Evolutionary conservation across 2,329 filamentous ascomycete genomes (phyloP), one percentile per base, ranked within the genome.

Genomic region (Calonectria honghensis): DNA sequence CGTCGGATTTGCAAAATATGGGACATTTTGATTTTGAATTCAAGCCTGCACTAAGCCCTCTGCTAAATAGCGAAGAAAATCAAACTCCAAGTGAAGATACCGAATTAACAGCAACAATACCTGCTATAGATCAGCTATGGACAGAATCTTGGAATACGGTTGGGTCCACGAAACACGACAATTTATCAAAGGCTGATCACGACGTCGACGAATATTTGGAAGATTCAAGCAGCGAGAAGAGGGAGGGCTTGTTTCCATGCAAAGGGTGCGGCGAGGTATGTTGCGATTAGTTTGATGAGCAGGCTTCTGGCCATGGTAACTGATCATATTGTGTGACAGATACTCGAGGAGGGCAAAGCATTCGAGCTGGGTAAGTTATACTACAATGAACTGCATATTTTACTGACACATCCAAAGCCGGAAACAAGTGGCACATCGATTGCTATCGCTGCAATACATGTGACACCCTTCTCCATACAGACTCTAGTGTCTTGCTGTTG

Each of bases 381-480:
- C 10, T 32, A 6, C 32, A 10, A 10, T 32, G 32, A 10, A 32
- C 6, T 51, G 29, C 4, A 20, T 20, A 51, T 7, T 13, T 13
- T 29, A 10, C 37, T 16, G 4, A 39, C 13, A 51, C 14, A 51
- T 63, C 52, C 45, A 72, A 80, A 98, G 96, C 96, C 85, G 96
- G 96, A 77, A 97, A 98, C 85, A 92, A 96, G 90, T 98, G 96
- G 97, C 97, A 99, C 89, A 94, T 99, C 82, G 95, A 98, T 88
- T 99, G 97, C 89, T 99, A 98, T 87, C 94, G 96, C 84, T 98
- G 96, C 90, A 97, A 98, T 85, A 97, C 95, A 70, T 98, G 96
- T 89, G 92, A 93, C 82, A 98, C 96, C 74, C 93, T 98, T 72
- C 95, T 99, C 87, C 97, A 99, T 88, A 98, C 96, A 75, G 96